phyloP scores from a whole-genome alignment of 805 yeast species.

The Brettanomyces nanus region DNA sequence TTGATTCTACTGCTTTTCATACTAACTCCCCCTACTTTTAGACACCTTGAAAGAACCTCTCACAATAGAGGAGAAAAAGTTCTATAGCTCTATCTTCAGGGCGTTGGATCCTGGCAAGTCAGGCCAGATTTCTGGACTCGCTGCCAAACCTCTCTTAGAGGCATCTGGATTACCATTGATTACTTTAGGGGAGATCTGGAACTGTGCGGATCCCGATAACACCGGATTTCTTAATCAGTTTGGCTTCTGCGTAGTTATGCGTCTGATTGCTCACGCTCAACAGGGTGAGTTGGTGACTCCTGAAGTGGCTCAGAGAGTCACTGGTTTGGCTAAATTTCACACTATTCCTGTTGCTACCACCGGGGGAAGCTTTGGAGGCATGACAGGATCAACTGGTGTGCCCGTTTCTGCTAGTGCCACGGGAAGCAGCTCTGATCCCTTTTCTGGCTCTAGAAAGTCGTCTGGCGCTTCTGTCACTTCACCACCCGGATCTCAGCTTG shows the following conservation, averaged over 20 bases:
- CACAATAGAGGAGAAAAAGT: constrained; percentile 68
- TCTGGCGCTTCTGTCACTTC: constrained; percentile 19
- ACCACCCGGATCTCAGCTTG: constrained; percentile 12
- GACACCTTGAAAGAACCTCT: constrained; percentile 32
- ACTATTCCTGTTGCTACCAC: constrained; percentile 26
- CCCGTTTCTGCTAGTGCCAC: too few species aligned
- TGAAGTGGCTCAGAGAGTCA: constrained; percentile 43
- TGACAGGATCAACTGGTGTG: constrained; percentile 8
- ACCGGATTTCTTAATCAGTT: constrained; percentile 74
- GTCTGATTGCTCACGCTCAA: constrained; percentile 86
- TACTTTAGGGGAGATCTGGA: constrained; percentile 87
- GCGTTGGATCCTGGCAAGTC: constrained; percentile 69
- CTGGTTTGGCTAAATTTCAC: constrained; percentile 59
- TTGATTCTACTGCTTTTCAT: too few species aligned
- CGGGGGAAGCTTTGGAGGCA: constrained; percentile 24
- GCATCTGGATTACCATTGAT: constrained; percentile 77
- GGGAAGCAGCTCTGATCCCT: constrained; percentile 27
- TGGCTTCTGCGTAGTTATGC: constrained; percentile 79
- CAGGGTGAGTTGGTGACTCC: constrained; percentile 50
- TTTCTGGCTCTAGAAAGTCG: constrained; percentile 23
- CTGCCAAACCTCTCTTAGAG: constrained; percentile 75
- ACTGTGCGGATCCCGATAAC: constrained; percentile 81
- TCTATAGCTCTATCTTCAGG: constrained; percentile 69
- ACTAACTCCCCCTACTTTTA: too few species aligned
- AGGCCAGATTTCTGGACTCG: constrained; percentile 83